Evolutionary conservation across 371 early-diverging fungal species (phyloP).

Genomic region (Chytridium lagenaria): DNA sequence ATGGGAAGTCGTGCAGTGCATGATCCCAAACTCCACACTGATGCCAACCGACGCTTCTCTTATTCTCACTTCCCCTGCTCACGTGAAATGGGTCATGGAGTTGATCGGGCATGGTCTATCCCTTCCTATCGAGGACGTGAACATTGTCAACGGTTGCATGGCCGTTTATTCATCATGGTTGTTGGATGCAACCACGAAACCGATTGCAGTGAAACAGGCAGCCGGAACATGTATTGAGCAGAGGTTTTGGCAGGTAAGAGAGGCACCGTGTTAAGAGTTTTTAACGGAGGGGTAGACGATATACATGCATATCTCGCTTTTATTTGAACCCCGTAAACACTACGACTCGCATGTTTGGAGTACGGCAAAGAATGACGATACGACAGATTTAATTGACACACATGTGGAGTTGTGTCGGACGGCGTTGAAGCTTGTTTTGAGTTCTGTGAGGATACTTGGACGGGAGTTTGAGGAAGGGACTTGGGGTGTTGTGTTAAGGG

Average conservation of each 20-base stretch:
- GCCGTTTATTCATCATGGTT: conserved; percentile 79
- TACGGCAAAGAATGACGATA: neutral
- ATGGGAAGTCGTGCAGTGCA: conserved; percentile 66
- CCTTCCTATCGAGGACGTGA: conserved; percentile 77
- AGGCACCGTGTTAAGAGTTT: neutral
- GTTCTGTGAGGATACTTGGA: conserved; percentile 68
- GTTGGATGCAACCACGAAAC: conserved; percentile 67
- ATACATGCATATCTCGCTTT: conserved; percentile 75
- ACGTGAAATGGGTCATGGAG: conserved; percentile 86
- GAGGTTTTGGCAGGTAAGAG: conserved; percentile 58
- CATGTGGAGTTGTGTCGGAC: conserved; percentile 78
- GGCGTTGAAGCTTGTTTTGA: conserved; percentile 67
- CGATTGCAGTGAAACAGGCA: conserved; percentile 61
- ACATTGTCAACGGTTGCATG: conserved; percentile 68
- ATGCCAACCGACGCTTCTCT: neutral
- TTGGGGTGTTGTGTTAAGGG: conserved; percentile 78
- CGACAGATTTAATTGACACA: conserved; percentile 24
- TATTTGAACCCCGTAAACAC: conserved; percentile 66
- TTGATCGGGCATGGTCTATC: conserved; percentile 81
- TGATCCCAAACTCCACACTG: conserved; percentile 45
- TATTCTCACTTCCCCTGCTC: conserved; percentile 48
- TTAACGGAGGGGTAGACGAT: conserved; percentile 59
- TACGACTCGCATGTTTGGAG: conserved; percentile 14
- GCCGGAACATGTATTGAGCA: conserved; percentile 55
- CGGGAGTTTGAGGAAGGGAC: conserved; percentile 66